Evolutionary conservation across 108 stramenopile species (phyloP), one percentile per base, ranked within the genome.

Genomic region (Cyclostephanos invisitatus): DNA sequence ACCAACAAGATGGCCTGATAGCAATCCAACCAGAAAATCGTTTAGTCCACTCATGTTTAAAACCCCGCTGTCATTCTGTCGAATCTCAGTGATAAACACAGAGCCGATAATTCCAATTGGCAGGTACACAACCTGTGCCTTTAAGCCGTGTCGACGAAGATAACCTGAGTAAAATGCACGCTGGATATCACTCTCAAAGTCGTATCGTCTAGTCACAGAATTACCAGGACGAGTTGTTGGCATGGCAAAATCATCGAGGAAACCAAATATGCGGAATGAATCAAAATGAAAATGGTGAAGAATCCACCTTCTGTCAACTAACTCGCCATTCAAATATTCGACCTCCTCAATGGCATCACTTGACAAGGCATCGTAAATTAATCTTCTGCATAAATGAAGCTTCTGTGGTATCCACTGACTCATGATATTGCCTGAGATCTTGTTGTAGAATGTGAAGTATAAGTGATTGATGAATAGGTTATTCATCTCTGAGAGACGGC

Each of bases 111-210:
- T 61, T 15, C 70, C 58, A 61, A 60, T 70, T n/a, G 70, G 70
- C 5, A 70, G 22, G 61, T 57, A 47, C 25, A 71, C 59, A 2
- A 62, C 61, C 44, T 71, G 70, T 18, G 44, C 70, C 18, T 71
- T 75, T 3, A 81, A 25, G 18, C 78, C 73, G 37, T 74, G 73
- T 24, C 2, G 0, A 0, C 3, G 9, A 0, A 74, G 29, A 25
- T 81, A 76, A 5, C 70, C 51, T 40, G 67, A 75, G 3, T 81
- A 76, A 47, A 72, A 71, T 1, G 74, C 44, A 20, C 73, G n/a
- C 37, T 80, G 68, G 0, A 74, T 25, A 49, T 80, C 79, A 56
- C 63, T 53, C 5, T 22, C 58, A 37, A 59, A 64, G 28, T 27
- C 6, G 0, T 68, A 0, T 0, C 21, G 49, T 42, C 60, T 32